Evolutionary conservation across 2,329 filamentous ascomycete species (phyloP).

Genomic region (Dothidotthia symphoricarpi): DNA sequence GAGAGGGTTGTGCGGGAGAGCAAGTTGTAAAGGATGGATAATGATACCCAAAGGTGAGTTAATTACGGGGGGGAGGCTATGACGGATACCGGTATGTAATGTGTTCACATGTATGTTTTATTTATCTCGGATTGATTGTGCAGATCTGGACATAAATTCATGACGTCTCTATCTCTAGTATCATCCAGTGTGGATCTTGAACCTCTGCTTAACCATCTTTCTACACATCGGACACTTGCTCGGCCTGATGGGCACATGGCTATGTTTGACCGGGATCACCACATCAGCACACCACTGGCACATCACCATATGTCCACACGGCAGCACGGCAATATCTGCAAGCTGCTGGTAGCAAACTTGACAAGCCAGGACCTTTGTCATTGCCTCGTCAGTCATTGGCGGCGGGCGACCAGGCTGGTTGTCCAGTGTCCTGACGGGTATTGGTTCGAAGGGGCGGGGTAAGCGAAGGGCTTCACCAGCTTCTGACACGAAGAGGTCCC

Average conservation of each 20-base stretch:
- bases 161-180: no score
- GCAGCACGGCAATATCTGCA: slow-evolving; percentile 53
- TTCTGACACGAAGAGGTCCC: slow-evolving; percentile 3
- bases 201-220: slow-evolving; percentile 48
- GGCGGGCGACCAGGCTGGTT: slow-evolving; percentile 48
- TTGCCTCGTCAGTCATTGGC: slow-evolving; percentile 49
- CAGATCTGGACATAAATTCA: no score
- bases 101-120: no score
- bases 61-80: no score
- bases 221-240: slow-evolving; percentile 50
- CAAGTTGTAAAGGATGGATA: slow-evolving; percentile 54
- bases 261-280: slow-evolving; percentile 46
- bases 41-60: no score
- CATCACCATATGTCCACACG: slow-evolving; percentile 57
- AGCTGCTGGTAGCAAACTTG: slow-evolving; percentile 55
- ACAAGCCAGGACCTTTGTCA: slow-evolving; percentile 53
- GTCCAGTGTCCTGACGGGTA: slow-evolving; percentile 43
- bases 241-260: slow-evolving; percentile 41
- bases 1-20: slow-evolving; percentile 32
- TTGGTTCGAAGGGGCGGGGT: slow-evolving; percentile 10
- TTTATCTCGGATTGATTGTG: no score
- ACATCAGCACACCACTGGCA: slow-evolving; percentile 57
- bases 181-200: slow-evolving; percentile 36
- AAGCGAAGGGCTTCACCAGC: slow-evolving; percentile 17
- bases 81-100: no score